These are phyloP conservation scores for Monosporascus sp. DNA, from an alignment of 2,329 filamentous ascomycete genomes.

Conservation along the genomic window DNA sequence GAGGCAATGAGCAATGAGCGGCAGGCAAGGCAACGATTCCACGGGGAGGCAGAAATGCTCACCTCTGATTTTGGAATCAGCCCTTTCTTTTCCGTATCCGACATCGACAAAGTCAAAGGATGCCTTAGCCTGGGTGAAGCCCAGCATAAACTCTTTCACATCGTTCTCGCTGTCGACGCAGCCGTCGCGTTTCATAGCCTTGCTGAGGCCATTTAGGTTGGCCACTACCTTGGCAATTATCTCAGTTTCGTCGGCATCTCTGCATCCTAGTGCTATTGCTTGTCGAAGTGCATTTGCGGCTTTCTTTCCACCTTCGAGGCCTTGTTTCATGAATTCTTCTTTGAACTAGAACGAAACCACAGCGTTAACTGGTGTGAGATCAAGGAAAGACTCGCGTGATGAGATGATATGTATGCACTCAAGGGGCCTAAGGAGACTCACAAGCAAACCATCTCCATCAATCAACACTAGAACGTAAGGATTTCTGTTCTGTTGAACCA, in stretches of 20 bases:
- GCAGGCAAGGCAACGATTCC: background rate
- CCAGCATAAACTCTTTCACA: constrained; percentile 51
- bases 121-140: constrained; percentile 54
- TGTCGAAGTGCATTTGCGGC: constrained; percentile 45
- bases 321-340: constrained; percentile 47
- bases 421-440: constrained; percentile 26
- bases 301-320: constrained; percentile 48
- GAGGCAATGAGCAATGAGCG: constrained; percentile 3
- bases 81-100: constrained; percentile 52
- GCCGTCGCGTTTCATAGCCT: constrained; percentile 44
- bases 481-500: constrained; percentile 41
- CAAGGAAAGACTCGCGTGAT: constrained; percentile 4
- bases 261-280: constrained; percentile 41
- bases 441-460: constrained; percentile 58
- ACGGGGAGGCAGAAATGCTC: constrained; percentile 8
- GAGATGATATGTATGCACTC: constrained; percentile 7
- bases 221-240: constrained; percentile 52
- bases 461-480: constrained; percentile 56
- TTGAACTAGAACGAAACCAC: constrained; percentile 43
- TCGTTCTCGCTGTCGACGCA: constrained; percentile 37
- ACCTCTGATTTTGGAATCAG: constrained; percentile 58
- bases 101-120: constrained; percentile 62
- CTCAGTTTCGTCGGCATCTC: constrained; percentile 41
- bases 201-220: constrained; percentile 46
- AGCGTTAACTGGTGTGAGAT: too few relatives aligned